Percentiles rank a stretch among this genome's conserved stretches.
Evolutionary conservation across 75 land plant genomes (phyloP).

Genomic region (Cryptomeria japonica): DNA sequence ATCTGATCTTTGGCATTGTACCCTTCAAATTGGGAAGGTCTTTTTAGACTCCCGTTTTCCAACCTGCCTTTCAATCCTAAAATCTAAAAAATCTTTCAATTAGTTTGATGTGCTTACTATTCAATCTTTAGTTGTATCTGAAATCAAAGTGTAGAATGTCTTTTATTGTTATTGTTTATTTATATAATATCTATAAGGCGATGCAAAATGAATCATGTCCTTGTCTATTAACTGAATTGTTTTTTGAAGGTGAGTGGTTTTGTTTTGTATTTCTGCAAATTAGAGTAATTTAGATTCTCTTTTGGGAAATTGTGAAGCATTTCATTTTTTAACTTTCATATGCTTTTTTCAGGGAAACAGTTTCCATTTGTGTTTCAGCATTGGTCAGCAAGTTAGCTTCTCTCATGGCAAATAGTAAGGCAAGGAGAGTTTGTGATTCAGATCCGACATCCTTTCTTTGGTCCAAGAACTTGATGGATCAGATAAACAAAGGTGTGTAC

Average conservation of each 20-base stretch:
- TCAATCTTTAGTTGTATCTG: neutral
- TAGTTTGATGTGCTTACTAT: neutral
- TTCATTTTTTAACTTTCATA: neutral
- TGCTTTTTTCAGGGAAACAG: slow-evolving; percentile 41
- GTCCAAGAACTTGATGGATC: slow-evolving; percentile 16
- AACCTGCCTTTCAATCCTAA: neutral
- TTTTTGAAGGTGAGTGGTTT: slow-evolving; percentile 41
- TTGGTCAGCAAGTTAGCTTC: slow-evolving; percentile 20
- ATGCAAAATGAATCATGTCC: neutral
- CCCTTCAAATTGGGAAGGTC: neutral
- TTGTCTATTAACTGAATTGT: neutral
- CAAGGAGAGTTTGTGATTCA: neutral
- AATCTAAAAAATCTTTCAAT: neutral
- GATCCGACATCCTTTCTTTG: neutral
- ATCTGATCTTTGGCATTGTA: neutral
- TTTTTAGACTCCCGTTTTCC: neutral
- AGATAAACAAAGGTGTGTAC: slow-evolving; percentile 28
- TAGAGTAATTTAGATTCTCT: slow-evolving; percentile 3
- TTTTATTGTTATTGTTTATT: neutral
- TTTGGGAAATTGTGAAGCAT: neutral
- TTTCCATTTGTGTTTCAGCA: slow-evolving; percentile 35
- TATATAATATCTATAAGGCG: neutral
- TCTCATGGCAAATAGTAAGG: neutral
- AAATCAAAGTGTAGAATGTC: neutral
- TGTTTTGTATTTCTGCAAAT: slow-evolving; percentile 30